Conservation (phyloP, 495 filamentous ascomycete species). For the Peziza echinospora region DNA sequence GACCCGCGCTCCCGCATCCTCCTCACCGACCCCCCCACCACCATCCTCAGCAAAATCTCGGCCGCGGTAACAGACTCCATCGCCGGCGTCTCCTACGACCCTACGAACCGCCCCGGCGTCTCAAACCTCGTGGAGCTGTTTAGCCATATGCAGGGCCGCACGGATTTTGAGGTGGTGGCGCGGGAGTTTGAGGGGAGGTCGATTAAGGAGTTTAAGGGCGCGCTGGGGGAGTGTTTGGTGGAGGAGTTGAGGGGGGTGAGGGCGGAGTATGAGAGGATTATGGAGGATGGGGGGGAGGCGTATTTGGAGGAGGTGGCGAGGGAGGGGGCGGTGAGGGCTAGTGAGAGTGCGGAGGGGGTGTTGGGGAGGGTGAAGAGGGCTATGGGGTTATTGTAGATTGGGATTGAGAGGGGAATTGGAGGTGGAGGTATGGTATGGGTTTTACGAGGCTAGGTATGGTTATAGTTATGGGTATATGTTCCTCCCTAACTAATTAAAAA, state of each 20-base stretch:
- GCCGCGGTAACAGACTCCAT: constrained; percentile 57
- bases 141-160: constrained; percentile 33
- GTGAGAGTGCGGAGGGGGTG: constrained; percentile 28
- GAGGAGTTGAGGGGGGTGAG: constrained; percentile 35
- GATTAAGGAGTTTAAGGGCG: constrained; percentile 43
- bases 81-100: constrained; percentile 46
- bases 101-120: constrained; percentile 47
- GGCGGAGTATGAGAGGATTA: constrained; percentile 35
- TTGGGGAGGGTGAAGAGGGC: not conserved
- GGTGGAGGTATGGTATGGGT: no score
- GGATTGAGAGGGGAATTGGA: no score
- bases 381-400: not conserved
- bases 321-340: constrained; percentile 39
- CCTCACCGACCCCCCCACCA: constrained; percentile 42
- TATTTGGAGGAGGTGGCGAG: constrained; percentile 38
- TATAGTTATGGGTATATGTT: no score
- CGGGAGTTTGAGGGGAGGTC: constrained; percentile 26
- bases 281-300: constrained; percentile 25
- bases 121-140: constrained; percentile 67
- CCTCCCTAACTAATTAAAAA: no score
- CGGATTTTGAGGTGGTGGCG: constrained; percentile 35
- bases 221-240: constrained; percentile 33
- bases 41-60: constrained; percentile 44
- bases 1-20: constrained; percentile 48
- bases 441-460: no score